Percentiles rank a stretch among this genome's conserved stretches.
Conservation (phyloP, 108 stramenopile species). For the Cyclotella baltica region DNA sequence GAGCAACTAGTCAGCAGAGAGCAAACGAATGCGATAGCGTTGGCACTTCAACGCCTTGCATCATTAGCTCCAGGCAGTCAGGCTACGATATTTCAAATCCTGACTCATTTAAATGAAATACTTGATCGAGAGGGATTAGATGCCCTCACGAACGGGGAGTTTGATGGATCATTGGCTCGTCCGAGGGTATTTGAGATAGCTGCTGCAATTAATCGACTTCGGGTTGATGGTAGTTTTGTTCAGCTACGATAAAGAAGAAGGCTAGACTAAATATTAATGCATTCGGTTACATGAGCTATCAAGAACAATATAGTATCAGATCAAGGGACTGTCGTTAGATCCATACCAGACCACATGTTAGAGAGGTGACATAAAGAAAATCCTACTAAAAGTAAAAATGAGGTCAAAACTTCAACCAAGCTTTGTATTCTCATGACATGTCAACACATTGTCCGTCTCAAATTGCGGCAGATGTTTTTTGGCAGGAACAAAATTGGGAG, state of each 20-base stretch:
- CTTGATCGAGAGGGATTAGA: slow-evolving; percentile 68
- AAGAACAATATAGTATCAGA: too few species aligned
- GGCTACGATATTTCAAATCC: slow-evolving; percentile 55
- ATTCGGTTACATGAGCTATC: not conserved
- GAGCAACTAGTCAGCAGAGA: slow-evolving; percentile 82
- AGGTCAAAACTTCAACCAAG: too few species aligned
- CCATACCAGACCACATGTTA: too few species aligned
- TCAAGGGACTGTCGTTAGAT: too few species aligned
- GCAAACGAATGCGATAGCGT: slow-evolving; percentile 77
- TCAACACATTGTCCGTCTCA: too few species aligned
- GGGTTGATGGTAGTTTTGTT: slow-evolving; percentile 53
- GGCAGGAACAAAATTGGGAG: too few species aligned
- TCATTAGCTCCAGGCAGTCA: slow-evolving; percentile 33
- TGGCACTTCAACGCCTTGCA: slow-evolving; percentile 67
- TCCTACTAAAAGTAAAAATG: too few species aligned
- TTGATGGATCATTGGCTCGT: slow-evolving; percentile 76
- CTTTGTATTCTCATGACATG: too few species aligned
- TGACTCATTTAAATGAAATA: slow-evolving; percentile 54
- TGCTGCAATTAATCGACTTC: slow-evolving; percentile 78
- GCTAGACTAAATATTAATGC: not conserved
- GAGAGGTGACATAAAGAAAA: too few species aligned
- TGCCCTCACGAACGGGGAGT: slow-evolving; percentile 68
- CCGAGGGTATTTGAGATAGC: slow-evolving; percentile 80
- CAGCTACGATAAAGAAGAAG: slow-evolving; percentile 32
- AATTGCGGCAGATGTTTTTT: too few species aligned